phyloP scores from a whole-genome alignment of 179 eudicot species.

The Beta corolliflora region DNA sequence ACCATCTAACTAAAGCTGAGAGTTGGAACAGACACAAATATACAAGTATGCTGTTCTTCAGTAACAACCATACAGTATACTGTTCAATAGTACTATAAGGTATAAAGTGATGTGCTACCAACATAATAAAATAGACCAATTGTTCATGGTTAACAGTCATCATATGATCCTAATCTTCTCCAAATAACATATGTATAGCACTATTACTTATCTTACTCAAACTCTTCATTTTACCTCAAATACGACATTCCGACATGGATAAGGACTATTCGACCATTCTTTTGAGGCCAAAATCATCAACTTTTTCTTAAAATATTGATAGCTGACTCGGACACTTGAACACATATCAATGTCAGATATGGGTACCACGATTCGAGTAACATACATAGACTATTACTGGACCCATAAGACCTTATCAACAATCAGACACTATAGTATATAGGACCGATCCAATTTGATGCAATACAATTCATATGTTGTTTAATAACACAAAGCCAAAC shows the following conservation, averaged over 20 bases:
- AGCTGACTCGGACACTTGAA: too few relatives aligned
- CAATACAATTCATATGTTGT: not conserved
- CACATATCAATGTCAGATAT: too few relatives aligned
- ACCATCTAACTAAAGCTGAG: not conserved
- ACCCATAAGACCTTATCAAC: not conserved
- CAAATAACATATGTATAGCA: not conserved
- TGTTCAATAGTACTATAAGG: not conserved
- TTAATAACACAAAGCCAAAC: not conserved
- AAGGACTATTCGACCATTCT: too few relatives aligned
- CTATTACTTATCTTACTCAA: too few relatives aligned
- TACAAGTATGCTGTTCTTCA: too few relatives aligned
- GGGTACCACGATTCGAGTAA: too few relatives aligned
- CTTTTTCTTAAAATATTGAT: too few relatives aligned
- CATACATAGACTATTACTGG: not conserved
- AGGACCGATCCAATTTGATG: not conserved
- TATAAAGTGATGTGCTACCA: not conserved
- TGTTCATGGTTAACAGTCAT: not conserved
- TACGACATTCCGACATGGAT: too few relatives aligned
- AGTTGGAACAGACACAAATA: not conserved
- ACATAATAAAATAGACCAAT: not conserved
- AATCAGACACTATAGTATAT: not conserved
- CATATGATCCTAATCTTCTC: not conserved
- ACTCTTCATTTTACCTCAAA: too few relatives aligned
- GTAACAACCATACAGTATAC: too few relatives aligned
- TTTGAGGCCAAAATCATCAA: too few relatives aligned